A percentile compares a stretch with the other conserved stretches of the same genome.
phyloP scores from a whole-genome alignment of 768 basidiomycete species.

The Cystofilobasidium ferigula region DNA sequence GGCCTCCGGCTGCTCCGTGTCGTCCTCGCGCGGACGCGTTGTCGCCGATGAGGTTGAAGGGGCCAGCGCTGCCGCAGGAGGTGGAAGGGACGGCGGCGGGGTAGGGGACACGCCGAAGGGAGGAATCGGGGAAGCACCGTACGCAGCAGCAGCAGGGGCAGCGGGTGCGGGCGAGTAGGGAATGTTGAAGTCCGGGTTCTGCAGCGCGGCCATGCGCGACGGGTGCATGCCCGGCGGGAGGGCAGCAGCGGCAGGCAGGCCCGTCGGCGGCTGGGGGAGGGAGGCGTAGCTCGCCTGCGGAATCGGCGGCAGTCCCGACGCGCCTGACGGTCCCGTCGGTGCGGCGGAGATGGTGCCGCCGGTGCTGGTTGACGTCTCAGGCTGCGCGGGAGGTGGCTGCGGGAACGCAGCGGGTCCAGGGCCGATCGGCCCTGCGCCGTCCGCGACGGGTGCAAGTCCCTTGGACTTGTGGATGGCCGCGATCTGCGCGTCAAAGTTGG shows the following conservation, averaged over 20 bases:
- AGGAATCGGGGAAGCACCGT: too few species aligned
- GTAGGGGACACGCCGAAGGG: too few species aligned
- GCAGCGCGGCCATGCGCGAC: slow-evolving; percentile 53
- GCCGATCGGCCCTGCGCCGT: slow-evolving; percentile 27
- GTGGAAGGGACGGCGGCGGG: background rate
- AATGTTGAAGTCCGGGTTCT: slow-evolving; percentile 23
- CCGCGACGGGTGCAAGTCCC: slow-evolving; percentile 51
- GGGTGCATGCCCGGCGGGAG: slow-evolving; percentile 47
- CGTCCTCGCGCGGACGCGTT: slow-evolving; percentile 43
- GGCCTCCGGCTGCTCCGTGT: slow-evolving; percentile 69
- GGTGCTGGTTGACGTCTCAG: too few species aligned
- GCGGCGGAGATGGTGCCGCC: background rate
- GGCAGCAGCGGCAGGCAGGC: background rate
- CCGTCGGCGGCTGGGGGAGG: background rate
- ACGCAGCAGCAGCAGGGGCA: background rate
- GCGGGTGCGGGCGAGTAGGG: background rate
- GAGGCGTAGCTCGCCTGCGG: background rate
- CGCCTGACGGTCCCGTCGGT: too few species aligned
- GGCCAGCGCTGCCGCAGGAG: background rate
- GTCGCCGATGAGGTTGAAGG: slow-evolving; percentile 47
- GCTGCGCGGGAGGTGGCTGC: slow-evolving; percentile 12
- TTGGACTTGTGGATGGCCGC: slow-evolving; percentile 88
- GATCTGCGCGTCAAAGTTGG: slow-evolving; percentile 96
- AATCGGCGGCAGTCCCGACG: background rate
- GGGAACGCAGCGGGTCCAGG: slow-evolving; percentile 25